These are phyloP conservation scores for Apostasia ramifera DNA, from an alignment of 106 monocot species.

Conservation along the genomic window DNA sequence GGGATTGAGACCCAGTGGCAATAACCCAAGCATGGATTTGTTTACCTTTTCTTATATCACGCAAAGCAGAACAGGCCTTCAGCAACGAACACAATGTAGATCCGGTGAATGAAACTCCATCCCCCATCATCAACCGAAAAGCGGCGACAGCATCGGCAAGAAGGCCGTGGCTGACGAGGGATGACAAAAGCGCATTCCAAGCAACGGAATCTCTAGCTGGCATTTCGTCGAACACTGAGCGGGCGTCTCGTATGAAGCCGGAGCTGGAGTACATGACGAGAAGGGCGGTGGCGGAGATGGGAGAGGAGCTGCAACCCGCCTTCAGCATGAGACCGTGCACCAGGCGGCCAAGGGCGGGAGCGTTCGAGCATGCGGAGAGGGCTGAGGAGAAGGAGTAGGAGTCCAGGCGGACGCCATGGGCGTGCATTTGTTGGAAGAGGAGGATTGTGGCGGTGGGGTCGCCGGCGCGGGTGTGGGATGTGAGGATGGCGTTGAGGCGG, in stretches of 20 bases:
- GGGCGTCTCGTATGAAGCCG: constrained; percentile 13
- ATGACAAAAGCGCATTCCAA: constrained; percentile 50
- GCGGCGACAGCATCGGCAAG: constrained; percentile 4
- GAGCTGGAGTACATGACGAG: constrained; percentile 25
- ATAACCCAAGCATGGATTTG: constrained; percentile 29
- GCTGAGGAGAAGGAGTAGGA: constrained; percentile 23
- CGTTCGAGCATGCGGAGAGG: constrained; percentile 22
- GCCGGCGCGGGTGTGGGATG: constrained; percentile 2
- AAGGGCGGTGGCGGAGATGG: constrained; percentile 39
- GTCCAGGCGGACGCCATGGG: constrained; percentile 10
- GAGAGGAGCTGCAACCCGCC: constrained; percentile 12
- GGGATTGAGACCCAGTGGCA: constrained; percentile 8
- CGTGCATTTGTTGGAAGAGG: constrained; percentile 17
- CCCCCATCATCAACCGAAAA: constrained; percentile 25
- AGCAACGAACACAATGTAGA: constrained; percentile 35
- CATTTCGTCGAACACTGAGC: constrained; percentile 51
- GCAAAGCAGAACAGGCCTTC: constrained; percentile 21
- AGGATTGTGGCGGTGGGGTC: constrained; percentile 5
- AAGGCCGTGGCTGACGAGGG: constrained; percentile 13
- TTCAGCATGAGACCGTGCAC: constrained; percentile 27
- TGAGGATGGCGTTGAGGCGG: constrained; percentile 1
- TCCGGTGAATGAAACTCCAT: constrained; percentile 18
- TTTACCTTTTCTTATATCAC: constrained; percentile 4
- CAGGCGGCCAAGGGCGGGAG: constrained; percentile 13
- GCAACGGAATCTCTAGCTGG: constrained; percentile 23